Evolutionary conservation across 2,329 filamentous ascomycete species (phyloP).

Genomic region (Aspergillus fructus): DNA sequence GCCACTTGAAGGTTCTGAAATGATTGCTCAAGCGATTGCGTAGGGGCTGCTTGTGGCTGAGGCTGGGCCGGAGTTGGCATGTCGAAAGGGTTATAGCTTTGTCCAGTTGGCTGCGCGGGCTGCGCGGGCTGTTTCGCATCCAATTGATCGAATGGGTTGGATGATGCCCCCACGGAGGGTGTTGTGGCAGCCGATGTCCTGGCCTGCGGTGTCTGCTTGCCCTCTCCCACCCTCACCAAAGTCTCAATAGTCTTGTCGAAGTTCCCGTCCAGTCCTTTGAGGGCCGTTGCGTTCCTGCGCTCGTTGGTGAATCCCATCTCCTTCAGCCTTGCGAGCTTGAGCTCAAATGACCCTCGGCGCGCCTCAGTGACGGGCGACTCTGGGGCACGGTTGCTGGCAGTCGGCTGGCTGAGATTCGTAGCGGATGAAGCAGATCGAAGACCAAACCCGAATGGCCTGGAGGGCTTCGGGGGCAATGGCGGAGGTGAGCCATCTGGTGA

Average conservation of each 20-base stretch:
- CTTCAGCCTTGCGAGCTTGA: slow-evolving; percentile 72
- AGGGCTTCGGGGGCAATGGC: slow-evolving; percentile 60
- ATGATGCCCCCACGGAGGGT: slow-evolving; percentile 42
- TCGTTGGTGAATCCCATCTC: slow-evolving; percentile 93
- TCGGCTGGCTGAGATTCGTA: slow-evolving; percentile 60
- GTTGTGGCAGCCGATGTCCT: slow-evolving; percentile 51
- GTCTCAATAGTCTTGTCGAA: slow-evolving; percentile 84
- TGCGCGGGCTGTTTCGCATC: slow-evolving; percentile 38
- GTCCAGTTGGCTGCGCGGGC: slow-evolving; percentile 28
- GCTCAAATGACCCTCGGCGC: slow-evolving; percentile 53
- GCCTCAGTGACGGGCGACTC: slow-evolving; percentile 25
- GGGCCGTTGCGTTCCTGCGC: slow-evolving; percentile 73
- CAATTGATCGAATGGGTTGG: slow-evolving; percentile 66
- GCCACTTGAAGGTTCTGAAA: slow-evolving; percentile 75
- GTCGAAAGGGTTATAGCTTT: slow-evolving; percentile 70
- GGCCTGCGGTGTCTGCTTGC: slow-evolving; percentile 50
- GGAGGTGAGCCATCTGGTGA: slow-evolving; percentile 56
- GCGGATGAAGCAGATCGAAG: slow-evolving; percentile 70
- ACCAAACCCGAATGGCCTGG: slow-evolving; percentile 62
- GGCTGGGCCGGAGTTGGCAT: slow-evolving; percentile 36
- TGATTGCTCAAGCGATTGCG: slow-evolving; percentile 58
- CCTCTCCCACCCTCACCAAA: slow-evolving; percentile 76
- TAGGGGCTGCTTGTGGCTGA: slow-evolving; percentile 21
- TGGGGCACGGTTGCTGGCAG: slow-evolving; percentile 53
- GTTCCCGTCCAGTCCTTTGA: slow-evolving; percentile 82